Base-by-base conservation (phyloP, 331 rosid genomes). In the Acacia pycnantha region DNA sequence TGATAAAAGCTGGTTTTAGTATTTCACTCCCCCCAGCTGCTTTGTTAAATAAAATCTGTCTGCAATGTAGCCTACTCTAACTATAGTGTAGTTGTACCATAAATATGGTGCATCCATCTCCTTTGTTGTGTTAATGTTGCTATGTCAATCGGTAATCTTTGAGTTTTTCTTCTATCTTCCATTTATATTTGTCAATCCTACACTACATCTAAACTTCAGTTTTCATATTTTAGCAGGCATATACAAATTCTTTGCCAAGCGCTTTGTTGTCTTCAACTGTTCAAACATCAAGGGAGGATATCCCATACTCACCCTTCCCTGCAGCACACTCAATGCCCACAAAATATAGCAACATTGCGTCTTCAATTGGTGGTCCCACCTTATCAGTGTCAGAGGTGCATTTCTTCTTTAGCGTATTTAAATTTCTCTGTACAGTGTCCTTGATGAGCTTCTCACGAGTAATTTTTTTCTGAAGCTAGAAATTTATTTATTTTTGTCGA, bases 241-340 rank as follows among this genome's bases (percentile, higher is more conserved):
- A 96, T 76, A 87, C 99, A 51, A 94, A 90, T 87, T 92, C 95
- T 70, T 85, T 96, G 85, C 97, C 99, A n/a, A 89, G 86, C 88
- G 86, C 93, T 77, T 77, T 94, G 82, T 85, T 96, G 92, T 90
- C 95, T 76, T 92, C 97, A 7, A 91, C 85, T 1, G 92, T 83
- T 85, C 98, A 92, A 88, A 88, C 92, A 50, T 90, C 84, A 22
- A 92, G 98, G 87, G 99, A 96, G 71, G 98, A 96, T 77, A 90
- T 90, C 82, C 90, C 95, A 8, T 96, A 96, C 86, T 92, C 99
- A 69, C 97, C 99, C 78, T 96, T 96, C 82, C 98, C 97, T 51
- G 85, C 88, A 67, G 78, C 95, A 69, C 99, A 94, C 83, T 86
- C 97, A 15, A 79, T 92, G 93, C 88, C 97, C 69, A 75, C 90